phyloP scores from a whole-genome alignment of 257 asterid species.

The Solanum chiquidenum region DNA sequence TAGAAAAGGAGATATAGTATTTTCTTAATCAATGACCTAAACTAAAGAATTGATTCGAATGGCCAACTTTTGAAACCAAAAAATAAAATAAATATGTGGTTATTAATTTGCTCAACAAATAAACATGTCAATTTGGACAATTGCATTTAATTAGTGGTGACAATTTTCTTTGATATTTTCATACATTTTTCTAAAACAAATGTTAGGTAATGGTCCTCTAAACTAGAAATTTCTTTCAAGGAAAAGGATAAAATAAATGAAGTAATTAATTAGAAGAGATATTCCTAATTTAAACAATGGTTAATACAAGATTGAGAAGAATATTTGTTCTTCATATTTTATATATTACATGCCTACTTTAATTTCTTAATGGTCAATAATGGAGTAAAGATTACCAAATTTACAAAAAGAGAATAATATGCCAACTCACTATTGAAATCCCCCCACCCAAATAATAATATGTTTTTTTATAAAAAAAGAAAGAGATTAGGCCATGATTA shows the following conservation, averaged over 20 bases:
- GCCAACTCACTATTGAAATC: conserved; percentile 23
- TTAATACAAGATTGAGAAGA: not conserved
- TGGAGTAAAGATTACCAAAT: conserved; percentile 3
- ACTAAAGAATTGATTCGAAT: not conserved
- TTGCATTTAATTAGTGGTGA: not conserved
- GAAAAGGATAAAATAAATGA: not conserved
- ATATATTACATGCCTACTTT: conserved; percentile 1
- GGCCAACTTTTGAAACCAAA: not conserved
- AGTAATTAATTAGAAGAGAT: not conserved
- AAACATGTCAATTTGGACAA: not conserved
- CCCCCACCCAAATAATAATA: not conserved
- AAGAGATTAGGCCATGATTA: not conserved
- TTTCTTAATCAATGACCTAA: not conserved
- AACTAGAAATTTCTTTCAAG: not conserved
- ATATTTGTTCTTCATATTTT: not conserved
- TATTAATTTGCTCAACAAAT: not conserved
- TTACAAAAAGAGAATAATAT: conserved; percentile 13
- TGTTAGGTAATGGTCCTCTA: not conserved
- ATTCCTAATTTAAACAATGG: not conserved
- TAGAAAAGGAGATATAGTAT: not conserved
- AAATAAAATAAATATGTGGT: not conserved
- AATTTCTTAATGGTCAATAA: conserved; percentile 5
- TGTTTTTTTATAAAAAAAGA: not conserved
- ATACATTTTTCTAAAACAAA: not conserved
- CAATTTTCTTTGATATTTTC: not conserved